Base-by-base conservation (phyloP, 2,329 filamentous ascomycete species). In the Lecanicillium sp. region DNA sequence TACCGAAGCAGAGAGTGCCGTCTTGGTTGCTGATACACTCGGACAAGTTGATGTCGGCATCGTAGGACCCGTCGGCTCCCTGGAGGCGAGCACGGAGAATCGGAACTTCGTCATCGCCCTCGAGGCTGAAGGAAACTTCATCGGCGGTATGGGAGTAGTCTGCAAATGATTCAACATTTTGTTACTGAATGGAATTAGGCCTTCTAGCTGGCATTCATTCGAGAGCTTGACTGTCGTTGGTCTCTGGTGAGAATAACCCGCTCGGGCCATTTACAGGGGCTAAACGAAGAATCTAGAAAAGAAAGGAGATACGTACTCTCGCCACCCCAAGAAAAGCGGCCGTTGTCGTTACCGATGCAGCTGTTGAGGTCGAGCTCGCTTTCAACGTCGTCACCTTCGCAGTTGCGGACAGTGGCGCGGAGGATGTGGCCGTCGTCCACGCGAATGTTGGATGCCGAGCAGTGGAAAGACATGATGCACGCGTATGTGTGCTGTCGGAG, bases 21-120 rank as follows among this genome's bases (percentile, higher is more conserved):
- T 75, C 59, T 17, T 72, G 55, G 62, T 82, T 82, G 50, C 62
- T 61, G 46, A 83, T 68, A 50, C 73, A 66, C 69, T 80, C 75
- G 3, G 70, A 60, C 5, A 83, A 69, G 66, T 83, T 81, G 54
- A 82, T 53, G 55, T 82, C 69, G 30, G 67, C 62, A 6, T 61
- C 50, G 1, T 49, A 45, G 15, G 77, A 64, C 32, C 75, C 76
- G 0, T 74, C 64, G 1, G 60, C 41, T 26, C 70, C 67, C 32
- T 50, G 56, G 26, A 82, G 68, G 0, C 39, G 50, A 30, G 77
- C 77, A 15, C 77, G 74, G 38, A 83, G 74, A 37, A 82, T 57
- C 30, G 77, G 76, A 19, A 74, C 67, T 2, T 58, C 53, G 17
- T 66, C 73, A 20, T 64, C 73, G 19, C 75, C 77, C 62, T 81